Evolutionary conservation across 257 asterid species (phyloP).

Genomic region (Anisodus tanguticus): DNA sequence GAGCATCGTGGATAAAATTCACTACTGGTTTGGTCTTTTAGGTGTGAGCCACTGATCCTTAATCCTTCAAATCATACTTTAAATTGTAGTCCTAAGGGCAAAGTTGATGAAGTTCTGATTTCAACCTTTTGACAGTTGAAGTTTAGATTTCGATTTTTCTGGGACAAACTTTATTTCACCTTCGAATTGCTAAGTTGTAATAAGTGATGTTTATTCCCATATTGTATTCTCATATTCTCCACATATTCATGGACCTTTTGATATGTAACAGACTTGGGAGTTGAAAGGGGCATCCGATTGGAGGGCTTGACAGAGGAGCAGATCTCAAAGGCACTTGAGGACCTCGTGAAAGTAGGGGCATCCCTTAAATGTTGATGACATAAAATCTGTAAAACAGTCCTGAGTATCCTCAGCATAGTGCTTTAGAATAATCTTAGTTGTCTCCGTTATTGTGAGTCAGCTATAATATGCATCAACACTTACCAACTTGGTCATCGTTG

Average conservation of each 20-base stretch:
- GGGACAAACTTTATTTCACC: background rate
- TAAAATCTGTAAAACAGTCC: background rate
- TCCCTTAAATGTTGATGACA: slow-evolving; percentile 43
- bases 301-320: slow-evolving; percentile 75
- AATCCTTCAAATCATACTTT: background rate
- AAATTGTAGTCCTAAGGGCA: background rate
- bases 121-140: background rate
- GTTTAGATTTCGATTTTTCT: background rate
- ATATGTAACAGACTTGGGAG: slow-evolving; percentile 58
- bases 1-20: background rate
- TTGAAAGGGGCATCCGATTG: slow-evolving; percentile 76
- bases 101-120: background rate
- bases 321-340: slow-evolving; percentile 78
- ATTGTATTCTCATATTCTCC: background rate
- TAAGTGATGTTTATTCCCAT: background rate
- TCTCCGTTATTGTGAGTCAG: background rate
- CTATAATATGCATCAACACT: background rate
- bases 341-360: slow-evolving; percentile 70
- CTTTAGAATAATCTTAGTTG: background rate
- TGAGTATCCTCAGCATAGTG: slow-evolving; percentile 12
- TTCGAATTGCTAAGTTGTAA: background rate
- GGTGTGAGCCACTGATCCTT: background rate
- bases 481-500: background rate
- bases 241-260: background rate
- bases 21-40: background rate